phyloP scores from a whole-genome alignment of 2,329 filamentous ascomycete genomes.

The Trichoderma koningii region DNA sequence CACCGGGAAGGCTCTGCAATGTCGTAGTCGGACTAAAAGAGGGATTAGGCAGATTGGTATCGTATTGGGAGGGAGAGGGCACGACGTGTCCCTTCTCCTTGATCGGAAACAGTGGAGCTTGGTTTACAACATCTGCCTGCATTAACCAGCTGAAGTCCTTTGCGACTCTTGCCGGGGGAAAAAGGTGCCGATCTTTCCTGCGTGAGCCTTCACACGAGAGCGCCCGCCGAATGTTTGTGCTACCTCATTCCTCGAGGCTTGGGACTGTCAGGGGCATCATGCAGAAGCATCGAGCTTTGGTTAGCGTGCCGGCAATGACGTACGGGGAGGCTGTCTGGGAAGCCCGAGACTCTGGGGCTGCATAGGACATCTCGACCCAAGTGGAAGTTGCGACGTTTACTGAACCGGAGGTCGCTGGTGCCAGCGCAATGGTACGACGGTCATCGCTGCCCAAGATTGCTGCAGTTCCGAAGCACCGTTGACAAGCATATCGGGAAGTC shows the following conservation, averaged over 20 bases:
- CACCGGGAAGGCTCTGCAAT: slow-evolving; percentile 34
- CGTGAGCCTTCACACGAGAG: slow-evolving; percentile 21
- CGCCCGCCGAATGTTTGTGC: slow-evolving; percentile 28
- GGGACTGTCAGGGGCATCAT: slow-evolving; percentile 31
- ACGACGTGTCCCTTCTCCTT: slow-evolving; percentile 15
- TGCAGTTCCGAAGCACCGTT: slow-evolving; percentile 4
- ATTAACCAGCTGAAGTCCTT: slow-evolving; percentile 22
- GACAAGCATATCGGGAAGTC: slow-evolving; percentile 17
- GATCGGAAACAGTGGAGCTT: slow-evolving; percentile 22
- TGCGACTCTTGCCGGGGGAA: neutral
- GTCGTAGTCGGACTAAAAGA: slow-evolving; percentile 33
- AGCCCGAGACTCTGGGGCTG: slow-evolving; percentile 22
- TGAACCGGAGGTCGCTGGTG: slow-evolving; percentile 14
- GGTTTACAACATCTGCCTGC: slow-evolving; percentile 6
- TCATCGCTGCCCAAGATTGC: slow-evolving; percentile 25
- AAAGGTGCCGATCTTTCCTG: slow-evolving; percentile 23
- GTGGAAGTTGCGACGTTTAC: slow-evolving; percentile 16
- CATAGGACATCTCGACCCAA: slow-evolving; percentile 23
- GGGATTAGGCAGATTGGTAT: slow-evolving; percentile 34
- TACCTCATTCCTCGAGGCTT: slow-evolving; percentile 31
- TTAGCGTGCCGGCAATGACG: slow-evolving; percentile 28
- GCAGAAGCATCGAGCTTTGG: slow-evolving; percentile 26
- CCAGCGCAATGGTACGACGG: slow-evolving; percentile 11
- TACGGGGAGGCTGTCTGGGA: slow-evolving; percentile 17
- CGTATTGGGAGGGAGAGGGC: slow-evolving; percentile 27